Evolutionary conservation across 306 rosid genomes (phyloP), one percentile per base, ranked within the genome.

Genomic region (Dryas octopetala): DNA sequence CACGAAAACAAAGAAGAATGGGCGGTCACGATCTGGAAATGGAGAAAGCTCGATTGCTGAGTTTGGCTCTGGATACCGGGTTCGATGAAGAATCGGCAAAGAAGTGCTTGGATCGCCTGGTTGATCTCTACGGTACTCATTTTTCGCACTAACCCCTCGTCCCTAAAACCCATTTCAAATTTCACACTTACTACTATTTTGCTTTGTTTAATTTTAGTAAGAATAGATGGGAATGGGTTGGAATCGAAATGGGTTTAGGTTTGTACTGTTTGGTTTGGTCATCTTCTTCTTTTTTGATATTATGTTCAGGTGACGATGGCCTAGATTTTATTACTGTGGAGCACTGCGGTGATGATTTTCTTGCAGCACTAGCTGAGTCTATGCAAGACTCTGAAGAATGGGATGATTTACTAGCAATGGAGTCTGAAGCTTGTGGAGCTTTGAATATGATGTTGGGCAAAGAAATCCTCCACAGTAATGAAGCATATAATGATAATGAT

Each of bases 311-410:
- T 0, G 96, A 95, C 0, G 96, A 91, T 60, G 98, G 98, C 55
- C 76, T 66, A 14, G 96, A 90, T 79, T 95, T 95, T 74, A 76
- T 95, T 83, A 86, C 95, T 45, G 98, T 95, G 48, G 98, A 91
- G 83, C 75, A 86, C 68, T 95, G 96, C 57, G 98, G 98, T 51
- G 97, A 95, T 75, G 98, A 91, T 90, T 95, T 91, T 58, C 88
- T 95, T 28, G 82, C 84, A 8, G 83, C 89, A 10, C 68, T 95
- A 51, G 96, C 96, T 43, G 96, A 95, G 58, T 86, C 91, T 0
- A 74, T 83, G 73, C 89, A 78, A 68, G 88, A 84, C 74, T 80
- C 81, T 13, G 98, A 91, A 81, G 98, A 95, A 54, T 95, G 98
- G 97, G 98, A 91, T 73, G 96, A 94, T 85, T 57, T 86, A 55